A percentile compares a stretch with the other conserved stretches of the same genome.
These are phyloP conservation scores for Candida tropicalis DNA, from an alignment of 1,139 yeast genomes.

Conservation along the genomic window DNA sequence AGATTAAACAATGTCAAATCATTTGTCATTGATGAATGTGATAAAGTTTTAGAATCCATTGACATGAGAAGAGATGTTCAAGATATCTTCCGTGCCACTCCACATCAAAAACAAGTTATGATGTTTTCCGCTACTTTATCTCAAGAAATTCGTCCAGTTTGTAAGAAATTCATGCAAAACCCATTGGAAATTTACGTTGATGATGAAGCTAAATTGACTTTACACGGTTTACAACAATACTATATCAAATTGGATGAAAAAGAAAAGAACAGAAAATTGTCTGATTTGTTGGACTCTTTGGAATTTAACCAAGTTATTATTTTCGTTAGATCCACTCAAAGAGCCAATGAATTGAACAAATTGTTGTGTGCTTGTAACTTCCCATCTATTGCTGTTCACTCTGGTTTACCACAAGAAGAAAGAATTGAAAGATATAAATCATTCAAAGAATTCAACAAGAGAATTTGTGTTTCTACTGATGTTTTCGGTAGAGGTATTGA, in stretches of 20 bases:
- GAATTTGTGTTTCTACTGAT: slow-evolving; percentile 98
- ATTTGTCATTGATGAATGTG: slow-evolving; percentile 98
- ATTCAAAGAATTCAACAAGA: slow-evolving; percentile 97
- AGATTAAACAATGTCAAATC: slow-evolving; percentile 90
- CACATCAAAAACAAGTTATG: slow-evolving; percentile 99
- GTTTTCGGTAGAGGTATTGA: slow-evolving; percentile 99
- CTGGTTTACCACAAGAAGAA: slow-evolving; percentile 96
- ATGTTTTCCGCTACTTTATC: slow-evolving; percentile 98
- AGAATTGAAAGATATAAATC: slow-evolving; percentile 96
- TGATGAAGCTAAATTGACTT: slow-evolving; percentile 95
- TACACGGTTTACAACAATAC: slow-evolving; percentile 98
- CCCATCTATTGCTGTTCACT: slow-evolving; percentile 97
- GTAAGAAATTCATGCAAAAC: slow-evolving; percentile 97
- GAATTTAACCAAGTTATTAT: slow-evolving; percentile 98
- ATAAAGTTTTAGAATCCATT: slow-evolving; percentile 88
- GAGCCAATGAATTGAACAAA: slow-evolving; percentile 91
- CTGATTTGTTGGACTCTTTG: slow-evolving; percentile 88
- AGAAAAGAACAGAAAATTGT: slow-evolving; percentile 91
- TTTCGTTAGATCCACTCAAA: slow-evolving; percentile 87
- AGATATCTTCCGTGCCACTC: slow-evolving; percentile 96
- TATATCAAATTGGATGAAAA: slow-evolving; percentile 85
- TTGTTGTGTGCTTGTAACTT: slow-evolving; percentile 90
- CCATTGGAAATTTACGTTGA: slow-evolving; percentile 97
- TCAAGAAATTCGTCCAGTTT: slow-evolving; percentile 92
- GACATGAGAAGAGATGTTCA: slow-evolving; percentile 99